Conservation (phyloP, 2,329 filamentous ascomycete genomes). For the Alternaria arborescens region DNA sequence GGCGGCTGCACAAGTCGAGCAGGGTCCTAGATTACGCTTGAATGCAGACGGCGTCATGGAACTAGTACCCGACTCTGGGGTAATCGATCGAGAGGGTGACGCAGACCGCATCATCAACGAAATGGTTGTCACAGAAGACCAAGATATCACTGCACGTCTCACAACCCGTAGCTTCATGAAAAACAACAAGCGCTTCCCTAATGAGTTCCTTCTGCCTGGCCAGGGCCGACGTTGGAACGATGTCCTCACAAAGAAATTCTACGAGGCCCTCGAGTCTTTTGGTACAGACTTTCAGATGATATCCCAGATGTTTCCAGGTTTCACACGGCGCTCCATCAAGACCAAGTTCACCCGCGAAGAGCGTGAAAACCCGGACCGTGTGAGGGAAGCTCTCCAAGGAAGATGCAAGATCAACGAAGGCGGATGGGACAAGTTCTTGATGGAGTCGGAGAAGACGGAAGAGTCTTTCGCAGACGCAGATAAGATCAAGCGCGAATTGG, state of each 20-base stretch:
- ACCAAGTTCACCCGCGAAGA: constrained; percentile 86
- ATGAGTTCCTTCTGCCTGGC: constrained; percentile 55
- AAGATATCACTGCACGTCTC: constrained; percentile 77
- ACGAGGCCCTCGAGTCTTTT: constrained; percentile 76
- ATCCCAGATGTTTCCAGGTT: constrained; percentile 75
- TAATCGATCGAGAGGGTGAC: constrained; percentile 73
- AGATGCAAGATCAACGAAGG: constrained; percentile 44
- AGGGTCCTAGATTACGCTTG: constrained; percentile 63
- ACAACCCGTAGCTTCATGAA: constrained; percentile 76
- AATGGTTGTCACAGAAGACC: constrained; percentile 74
- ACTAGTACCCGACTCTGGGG: constrained; percentile 71
- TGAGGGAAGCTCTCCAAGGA: constrained; percentile 69
- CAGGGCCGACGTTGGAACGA: constrained; percentile 68
- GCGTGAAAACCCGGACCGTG: constrained; percentile 67
- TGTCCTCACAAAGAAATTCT: constrained; percentile 78
- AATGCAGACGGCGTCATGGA: constrained; percentile 75
- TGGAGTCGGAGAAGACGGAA: constrained; percentile 41
- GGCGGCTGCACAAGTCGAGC: constrained; percentile 19
- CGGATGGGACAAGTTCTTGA: constrained; percentile 53
- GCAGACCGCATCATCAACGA: constrained; percentile 63
- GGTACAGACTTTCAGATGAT: constrained; percentile 88
- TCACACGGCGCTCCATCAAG: constrained; percentile 78
- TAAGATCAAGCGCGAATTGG: constrained; percentile 44
- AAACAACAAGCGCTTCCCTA: constrained; percentile 60
- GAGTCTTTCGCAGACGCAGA: constrained; percentile 50